A percentile compares a stretch with the other conserved stretches of the same genome.
Conservation (phyloP, 2,329 filamentous ascomycete genomes). For the Neofusicoccum parvum region DNA sequence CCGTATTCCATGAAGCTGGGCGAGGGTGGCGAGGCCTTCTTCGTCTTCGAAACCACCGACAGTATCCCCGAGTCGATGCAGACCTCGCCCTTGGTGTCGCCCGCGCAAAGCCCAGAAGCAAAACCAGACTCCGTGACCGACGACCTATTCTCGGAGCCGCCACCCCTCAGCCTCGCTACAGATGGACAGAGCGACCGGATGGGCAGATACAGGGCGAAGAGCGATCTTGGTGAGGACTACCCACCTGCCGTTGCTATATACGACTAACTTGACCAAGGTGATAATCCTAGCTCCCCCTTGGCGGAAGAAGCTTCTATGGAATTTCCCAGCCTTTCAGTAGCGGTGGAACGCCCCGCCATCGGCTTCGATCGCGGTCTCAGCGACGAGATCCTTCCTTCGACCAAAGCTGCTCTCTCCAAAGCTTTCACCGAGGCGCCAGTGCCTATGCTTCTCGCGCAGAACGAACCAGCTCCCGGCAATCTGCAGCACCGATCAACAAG, state of each 20-base stretch:
- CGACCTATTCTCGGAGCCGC: constrained; percentile 65
- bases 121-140: constrained; percentile 51
- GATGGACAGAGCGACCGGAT: constrained; percentile 24
- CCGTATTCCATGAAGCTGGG: constrained; percentile 98
- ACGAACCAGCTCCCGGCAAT: constrained; percentile 30
- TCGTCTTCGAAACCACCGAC: constrained; percentile 94
- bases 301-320: constrained; percentile 37
- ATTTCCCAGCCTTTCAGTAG: constrained; percentile 36
- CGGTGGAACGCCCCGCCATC: constrained; percentile 43
- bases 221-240: constrained; percentile 48
- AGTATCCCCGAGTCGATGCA: constrained; percentile 91
- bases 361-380: constrained; percentile 9
- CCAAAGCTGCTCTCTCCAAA: constrained; percentile 41
- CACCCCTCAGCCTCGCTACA: constrained; percentile 67
- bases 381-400: constrained; percentile 55
- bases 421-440: constrained; percentile 26
- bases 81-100: constrained; percentile 91
- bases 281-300: constrained; percentile 26
- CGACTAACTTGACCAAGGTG: constrained; percentile 17
- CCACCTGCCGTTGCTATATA: constrained; percentile 20
- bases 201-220: constrained; percentile 42
- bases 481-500: constrained; percentile 64
- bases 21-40: constrained; percentile 96
- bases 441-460: constrained; percentile 35
- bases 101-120: constrained; percentile 77